These are phyloP conservation scores for Fusarium nurragi DNA, from an alignment of 2,329 filamentous ascomycete genomes.

Conservation along the genomic window DNA sequence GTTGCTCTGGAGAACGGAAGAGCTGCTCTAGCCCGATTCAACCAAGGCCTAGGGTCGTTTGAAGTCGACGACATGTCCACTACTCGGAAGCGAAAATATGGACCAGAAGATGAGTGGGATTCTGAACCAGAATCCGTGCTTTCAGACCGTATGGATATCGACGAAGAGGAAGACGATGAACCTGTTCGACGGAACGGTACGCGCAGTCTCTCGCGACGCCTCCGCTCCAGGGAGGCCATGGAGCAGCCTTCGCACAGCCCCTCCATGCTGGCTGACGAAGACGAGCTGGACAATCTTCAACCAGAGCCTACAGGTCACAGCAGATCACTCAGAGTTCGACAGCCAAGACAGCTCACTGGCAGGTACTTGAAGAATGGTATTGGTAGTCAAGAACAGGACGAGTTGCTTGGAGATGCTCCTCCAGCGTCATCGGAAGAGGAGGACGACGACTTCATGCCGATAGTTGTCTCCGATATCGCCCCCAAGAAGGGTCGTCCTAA, in stretches of 20 bases:
- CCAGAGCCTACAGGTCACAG: conserved; percentile 12
- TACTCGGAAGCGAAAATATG: conserved; percentile 48
- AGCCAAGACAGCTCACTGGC: conserved; percentile 41
- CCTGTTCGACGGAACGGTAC: conserved; percentile 12
- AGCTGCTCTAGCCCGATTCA: conserved; percentile 42
- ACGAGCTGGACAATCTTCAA: conserved; percentile 28
- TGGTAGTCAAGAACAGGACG: conserved; percentile 45
- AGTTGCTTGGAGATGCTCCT: conserved; percentile 46
- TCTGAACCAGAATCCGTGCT: conserved; percentile 38
- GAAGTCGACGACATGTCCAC: conserved; percentile 30
- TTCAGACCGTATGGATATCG: conserved; percentile 44
- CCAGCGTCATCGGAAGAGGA: conserved; percentile 45
- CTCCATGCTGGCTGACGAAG: conserved; percentile 28
- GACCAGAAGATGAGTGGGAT: conserved; percentile 43
- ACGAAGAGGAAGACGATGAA: conserved; percentile 38
- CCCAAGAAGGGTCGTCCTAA: conserved; percentile 37
- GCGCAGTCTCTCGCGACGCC: conserved; percentile 17
- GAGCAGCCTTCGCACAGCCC: conserved; percentile 32
- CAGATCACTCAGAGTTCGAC: conserved; percentile 42
- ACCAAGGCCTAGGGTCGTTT: conserved; percentile 16
- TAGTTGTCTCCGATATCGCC: conserved; percentile 52
- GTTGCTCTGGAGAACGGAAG: conserved; percentile 48
- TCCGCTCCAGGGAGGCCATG: conserved; percentile 44
- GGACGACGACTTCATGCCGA: conserved; percentile 48
- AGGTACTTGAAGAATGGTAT: conserved; percentile 40